Percentiles rank a stretch among this genome's conserved stretches.
Evolutionary conservation across 345 rosid genomes (phyloP).

Genomic region (Arabidopsis arenosa): DNA sequence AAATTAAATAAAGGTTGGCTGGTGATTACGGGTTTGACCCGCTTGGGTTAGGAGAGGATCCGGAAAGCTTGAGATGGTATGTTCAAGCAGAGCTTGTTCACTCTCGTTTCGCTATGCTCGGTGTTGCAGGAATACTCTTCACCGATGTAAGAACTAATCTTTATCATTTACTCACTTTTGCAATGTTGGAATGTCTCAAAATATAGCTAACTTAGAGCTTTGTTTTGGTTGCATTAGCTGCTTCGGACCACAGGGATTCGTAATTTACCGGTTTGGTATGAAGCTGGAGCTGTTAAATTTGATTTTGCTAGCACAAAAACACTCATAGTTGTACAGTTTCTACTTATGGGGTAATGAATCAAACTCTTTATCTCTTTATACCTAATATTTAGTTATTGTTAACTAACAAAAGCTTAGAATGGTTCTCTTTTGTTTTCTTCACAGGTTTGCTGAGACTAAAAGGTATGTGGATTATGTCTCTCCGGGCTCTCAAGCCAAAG

Average conservation of each 20-base stretch:
- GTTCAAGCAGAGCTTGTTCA: slow-evolving; percentile 97
- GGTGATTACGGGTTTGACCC: slow-evolving; percentile 97
- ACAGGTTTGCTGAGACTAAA: slow-evolving; percentile 82
- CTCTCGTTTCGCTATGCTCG: slow-evolving; percentile 92
- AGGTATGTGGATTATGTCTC: slow-evolving; percentile 82
- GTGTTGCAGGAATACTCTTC: slow-evolving; percentile 90
- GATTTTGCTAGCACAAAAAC: slow-evolving; percentile 76
- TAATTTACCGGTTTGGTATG: slow-evolving; percentile 87
- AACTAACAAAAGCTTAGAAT: not conserved
- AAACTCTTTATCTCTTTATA: slow-evolving; percentile 4
- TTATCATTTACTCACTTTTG: not conserved
- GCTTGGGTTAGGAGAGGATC: slow-evolving; percentile 91
- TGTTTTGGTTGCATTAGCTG: slow-evolving; percentile 51
- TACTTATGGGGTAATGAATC: slow-evolving; percentile 79
- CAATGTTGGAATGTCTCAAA: not conserved
- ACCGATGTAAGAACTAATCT: slow-evolving; percentile 61
- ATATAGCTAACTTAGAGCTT: not conserved
- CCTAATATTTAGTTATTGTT: not conserved
- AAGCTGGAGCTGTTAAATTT: slow-evolving; percentile 87
- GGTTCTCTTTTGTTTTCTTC: not conserved
- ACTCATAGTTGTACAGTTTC: slow-evolving; percentile 67
- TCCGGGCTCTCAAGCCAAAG: slow-evolving; percentile 89
- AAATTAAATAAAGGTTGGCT: slow-evolving; percentile 55
- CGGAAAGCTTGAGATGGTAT: slow-evolving; percentile 88
- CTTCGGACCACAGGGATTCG: slow-evolving; percentile 75